These are phyloP conservation scores for Coemansia sp. DNA, from an alignment of 192 early-diverging fungal species.

Conservation along the genomic window DNA sequence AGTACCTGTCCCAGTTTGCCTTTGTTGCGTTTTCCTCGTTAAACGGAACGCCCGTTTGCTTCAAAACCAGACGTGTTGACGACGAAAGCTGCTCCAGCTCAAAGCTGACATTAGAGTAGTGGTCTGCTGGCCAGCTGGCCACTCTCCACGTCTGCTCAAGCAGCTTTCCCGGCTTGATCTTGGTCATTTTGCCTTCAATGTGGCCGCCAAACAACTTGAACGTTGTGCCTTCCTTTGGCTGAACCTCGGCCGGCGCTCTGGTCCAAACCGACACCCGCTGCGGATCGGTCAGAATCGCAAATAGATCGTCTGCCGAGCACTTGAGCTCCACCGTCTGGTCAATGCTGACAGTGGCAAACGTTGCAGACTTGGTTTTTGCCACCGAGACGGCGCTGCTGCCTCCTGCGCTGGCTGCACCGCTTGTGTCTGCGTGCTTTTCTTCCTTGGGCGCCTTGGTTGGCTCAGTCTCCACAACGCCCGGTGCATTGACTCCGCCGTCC, in stretches of 20 bases:
- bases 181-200: slow-evolving; percentile 74
- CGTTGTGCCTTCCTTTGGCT: slow-evolving; percentile 59
- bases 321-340: slow-evolving; percentile 80
- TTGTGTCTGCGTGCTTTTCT: slow-evolving; percentile 2
- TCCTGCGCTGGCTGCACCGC: background rate
- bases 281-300: slow-evolving; percentile 76
- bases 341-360: slow-evolving; percentile 65
- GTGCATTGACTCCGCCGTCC: background rate
- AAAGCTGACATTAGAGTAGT: slow-evolving; percentile 82
- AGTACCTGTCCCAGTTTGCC: slow-evolving; percentile 88
- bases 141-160: slow-evolving; percentile 88
- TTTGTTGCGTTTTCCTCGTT: slow-evolving; percentile 84
- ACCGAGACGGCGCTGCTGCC: slow-evolving; percentile 14
- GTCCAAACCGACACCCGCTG: slow-evolving; percentile 79
- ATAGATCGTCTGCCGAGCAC: slow-evolving; percentile 78
- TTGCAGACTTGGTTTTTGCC: slow-evolving; percentile 20
- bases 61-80: slow-evolving; percentile 66
- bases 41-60: slow-evolving; percentile 82
- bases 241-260: slow-evolving; percentile 66
- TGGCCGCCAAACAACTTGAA: slow-evolving; percentile 89
- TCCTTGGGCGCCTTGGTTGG: slow-evolving; percentile 28
- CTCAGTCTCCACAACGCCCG: slow-evolving; percentile 9
- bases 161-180: slow-evolving; percentile 70
- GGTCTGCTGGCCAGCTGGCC: slow-evolving; percentile 82
- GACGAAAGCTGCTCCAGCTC: slow-evolving; percentile 70